Evolutionary conservation across 306 rosid genomes (phyloP).

Genomic region (Notholithocarpus densiflorus): DNA sequence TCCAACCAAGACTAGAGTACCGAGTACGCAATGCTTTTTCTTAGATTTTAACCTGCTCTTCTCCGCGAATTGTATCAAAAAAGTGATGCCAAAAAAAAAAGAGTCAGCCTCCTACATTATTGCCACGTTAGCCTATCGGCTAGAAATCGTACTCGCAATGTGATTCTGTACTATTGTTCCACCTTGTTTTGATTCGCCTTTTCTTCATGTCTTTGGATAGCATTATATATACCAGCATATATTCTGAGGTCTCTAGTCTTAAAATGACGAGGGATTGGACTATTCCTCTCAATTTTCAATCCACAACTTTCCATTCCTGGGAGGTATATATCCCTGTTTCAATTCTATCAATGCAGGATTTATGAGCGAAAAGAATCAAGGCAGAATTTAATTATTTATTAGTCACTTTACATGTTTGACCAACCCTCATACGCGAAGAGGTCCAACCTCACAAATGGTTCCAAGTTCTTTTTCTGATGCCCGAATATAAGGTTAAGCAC

Average conservation of each 20-base stretch:
- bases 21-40: background rate
- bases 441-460: too few relatives aligned
- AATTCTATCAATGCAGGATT: too few relatives aligned
- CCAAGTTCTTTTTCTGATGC: too few relatives aligned
- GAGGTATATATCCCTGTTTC: too few relatives aligned
- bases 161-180: background rate
- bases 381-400: too few relatives aligned
- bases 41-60: background rate
- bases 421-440: too few relatives aligned
- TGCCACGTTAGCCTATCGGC: background rate
- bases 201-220: background rate
- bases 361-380: too few relatives aligned
- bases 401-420: too few relatives aligned
- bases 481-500: too few relatives aligned
- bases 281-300: too few relatives aligned
- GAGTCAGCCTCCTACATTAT: background rate
- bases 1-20: background rate
- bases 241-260: conserved; percentile 10
- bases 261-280: background rate
- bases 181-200: background rate
- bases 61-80: background rate
- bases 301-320: too few relatives aligned
- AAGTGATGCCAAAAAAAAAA: background rate
- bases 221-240: conserved; percentile 5
- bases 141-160: too few relatives aligned